These are phyloP conservation scores for Phytophthora hibernalis DNA, from an alignment of 352 stramenopile genomes.

Conservation along the genomic window DNA sequence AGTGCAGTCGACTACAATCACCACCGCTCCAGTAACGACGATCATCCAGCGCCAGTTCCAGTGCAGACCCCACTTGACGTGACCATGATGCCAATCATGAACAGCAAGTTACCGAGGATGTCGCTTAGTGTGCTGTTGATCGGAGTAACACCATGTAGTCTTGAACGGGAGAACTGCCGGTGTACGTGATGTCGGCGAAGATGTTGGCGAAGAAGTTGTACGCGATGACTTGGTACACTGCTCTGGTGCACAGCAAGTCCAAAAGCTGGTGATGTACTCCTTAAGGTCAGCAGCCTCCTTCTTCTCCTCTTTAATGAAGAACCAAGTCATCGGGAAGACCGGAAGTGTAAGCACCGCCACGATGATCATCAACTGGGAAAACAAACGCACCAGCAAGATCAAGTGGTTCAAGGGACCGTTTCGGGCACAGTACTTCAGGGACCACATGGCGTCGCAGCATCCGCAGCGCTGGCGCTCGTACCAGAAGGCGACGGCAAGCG, in stretches of 20 bases:
- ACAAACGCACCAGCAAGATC: no score
- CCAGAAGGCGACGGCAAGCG: no score
- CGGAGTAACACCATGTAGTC: conserved; percentile 32
- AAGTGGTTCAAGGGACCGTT: no score
- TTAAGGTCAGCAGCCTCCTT: conserved; percentile 15
- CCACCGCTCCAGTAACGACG: conserved; percentile 23
- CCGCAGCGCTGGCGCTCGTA: no score
- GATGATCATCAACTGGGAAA: conserved; percentile 54
- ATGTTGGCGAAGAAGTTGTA: conserved; percentile 40
- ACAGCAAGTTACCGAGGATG: conserved; percentile 40
- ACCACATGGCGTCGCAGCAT: no score
- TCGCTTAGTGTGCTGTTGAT: conserved; percentile 36
- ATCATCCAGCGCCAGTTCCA: conserved; percentile 50
- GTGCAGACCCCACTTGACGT: conserved; percentile 41
- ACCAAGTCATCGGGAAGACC: conserved; percentile 38
- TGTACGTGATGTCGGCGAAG: conserved; percentile 38
- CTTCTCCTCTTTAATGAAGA: conserved; percentile 42
- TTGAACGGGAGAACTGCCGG: conserved; percentile 21
- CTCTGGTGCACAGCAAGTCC: conserved; percentile 28
- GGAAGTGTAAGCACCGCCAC: conserved; percentile 26
- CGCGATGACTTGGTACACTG: conserved; percentile 47
- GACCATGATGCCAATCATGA: conserved; percentile 35
- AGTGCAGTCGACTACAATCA: conserved; percentile 27
- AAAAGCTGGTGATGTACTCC: conserved; percentile 34
- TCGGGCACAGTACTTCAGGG: no score